Evolutionary conservation across 306 rosid species (phyloP).

Genomic region (Vigna nakashimae): DNA sequence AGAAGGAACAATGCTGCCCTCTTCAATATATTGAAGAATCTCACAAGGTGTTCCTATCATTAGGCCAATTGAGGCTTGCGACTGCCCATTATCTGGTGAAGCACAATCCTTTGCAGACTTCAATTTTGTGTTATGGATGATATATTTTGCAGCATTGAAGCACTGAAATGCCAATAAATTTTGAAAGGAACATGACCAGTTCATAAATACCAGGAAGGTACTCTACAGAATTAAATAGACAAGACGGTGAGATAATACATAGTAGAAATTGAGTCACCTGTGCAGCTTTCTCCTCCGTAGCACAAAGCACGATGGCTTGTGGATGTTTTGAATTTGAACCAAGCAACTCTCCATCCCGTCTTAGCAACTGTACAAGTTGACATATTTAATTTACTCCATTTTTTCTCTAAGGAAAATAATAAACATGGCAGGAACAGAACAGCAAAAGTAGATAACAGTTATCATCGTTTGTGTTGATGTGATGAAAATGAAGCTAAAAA

Average conservation of each 20-base stretch:
- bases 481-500: constrained; percentile 4
- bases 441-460: not conserved
- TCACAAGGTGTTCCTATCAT: constrained; percentile 83
- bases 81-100: constrained; percentile 40
- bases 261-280: constrained; percentile 54
- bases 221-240: not conserved
- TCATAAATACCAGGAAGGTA: constrained; percentile 24
- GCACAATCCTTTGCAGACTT: constrained; percentile 65
- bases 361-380: constrained; percentile 61
- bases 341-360: constrained; percentile 57
- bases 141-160: constrained; percentile 74
- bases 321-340: constrained; percentile 76
- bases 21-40: constrained; percentile 85
- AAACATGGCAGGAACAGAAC: not conserved
- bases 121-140: constrained; percentile 70
- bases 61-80: constrained; percentile 71
- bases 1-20: constrained; percentile 74
- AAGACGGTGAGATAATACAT: not conserved
- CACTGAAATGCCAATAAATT: constrained; percentile 56
- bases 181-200: constrained; percentile 36
- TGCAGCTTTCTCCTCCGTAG: constrained; percentile 83
- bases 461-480: not conserved
- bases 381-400: constrained; percentile 9
- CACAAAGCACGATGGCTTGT: constrained; percentile 75
- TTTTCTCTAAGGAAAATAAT: constrained; percentile 1